Evolutionary conservation across 2,329 filamentous ascomycete species (phyloP), one percentile per base, ranked within the genome.

Genomic region (Botrytis galanthina): DNA sequence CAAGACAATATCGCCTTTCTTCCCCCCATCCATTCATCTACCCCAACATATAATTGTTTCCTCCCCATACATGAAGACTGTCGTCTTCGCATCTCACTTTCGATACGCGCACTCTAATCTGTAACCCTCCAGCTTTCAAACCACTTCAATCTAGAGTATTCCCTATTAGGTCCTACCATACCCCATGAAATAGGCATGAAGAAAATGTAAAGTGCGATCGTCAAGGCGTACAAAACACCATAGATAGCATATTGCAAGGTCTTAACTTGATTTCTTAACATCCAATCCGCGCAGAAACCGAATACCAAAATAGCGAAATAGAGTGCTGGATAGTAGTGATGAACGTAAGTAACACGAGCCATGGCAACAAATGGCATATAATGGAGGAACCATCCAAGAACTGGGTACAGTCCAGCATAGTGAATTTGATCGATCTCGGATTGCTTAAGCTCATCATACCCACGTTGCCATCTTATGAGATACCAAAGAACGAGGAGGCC

Each of bases 281-380:
- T 86, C 91, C 93, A 98, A 83, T 98, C 94, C 72, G 93, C 84
- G 78, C 94, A 88, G 87, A 99, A 99, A 71, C 95, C 95, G 75
- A 95, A 90, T 26, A 89, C 90, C 63, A 99, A 86, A 77, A 99
- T 97, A 79, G 96, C 95, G 82, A 98, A 99, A 86, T 98, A 99
- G 18, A 99, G 89, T 16, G 96, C 96, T 18, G 96, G 96, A 83
- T 98, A 99, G 87, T 99, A 99, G 85, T 99, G 96, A 83, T 99
- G 96, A 72, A 99, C 96, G 81, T 99, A 99, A 26, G 96, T 99
- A 75, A 99, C 96, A 87, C 96, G 93, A 18, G 94, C 96, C 97
- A 99, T 99, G 81, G 96, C 90, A 80, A 97, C 89, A 83, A 98
- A 99, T 0, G 96, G 96, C 75, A 97, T 85, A 82, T 98, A 99